phyloP scores from a whole-genome alignment of 2,329 filamentous ascomycete species.

The Aspergillus ustus region DNA sequence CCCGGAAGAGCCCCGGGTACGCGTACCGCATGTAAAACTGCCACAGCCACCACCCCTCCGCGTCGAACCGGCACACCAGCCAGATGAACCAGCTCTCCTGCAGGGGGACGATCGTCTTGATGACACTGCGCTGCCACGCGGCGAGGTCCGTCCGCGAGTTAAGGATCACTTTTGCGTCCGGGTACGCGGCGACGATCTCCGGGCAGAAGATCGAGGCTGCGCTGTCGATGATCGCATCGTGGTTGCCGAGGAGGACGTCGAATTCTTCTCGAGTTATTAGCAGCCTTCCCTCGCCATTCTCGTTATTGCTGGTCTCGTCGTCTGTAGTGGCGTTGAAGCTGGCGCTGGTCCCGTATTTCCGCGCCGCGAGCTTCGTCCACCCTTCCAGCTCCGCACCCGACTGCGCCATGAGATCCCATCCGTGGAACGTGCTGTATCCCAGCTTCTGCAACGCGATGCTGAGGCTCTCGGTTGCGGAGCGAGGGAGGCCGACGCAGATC shows the following conservation, averaged over 20 bases:
- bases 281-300: too few relatives aligned
- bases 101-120: conserved; percentile 17
- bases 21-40: conserved; percentile 14
- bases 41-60: conserved; percentile 20
- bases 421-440: conserved; percentile 30
- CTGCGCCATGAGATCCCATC: conserved; percentile 23
- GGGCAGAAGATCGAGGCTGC: conserved; percentile 35
- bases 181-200: conserved; percentile 41
- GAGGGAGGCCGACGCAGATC: conserved; percentile 30
- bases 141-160: conserved; percentile 17
- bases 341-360: conserved; percentile 22
- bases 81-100: conserved; percentile 16
- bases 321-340: conserved; percentile 5
- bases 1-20: conserved; percentile 19
- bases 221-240: conserved; percentile 36
- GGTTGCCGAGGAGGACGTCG: conserved; percentile 36
- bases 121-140: conserved; percentile 18
- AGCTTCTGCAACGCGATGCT: conserved; percentile 27
- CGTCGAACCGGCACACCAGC: conserved; percentile 16
- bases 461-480: conserved; percentile 32
- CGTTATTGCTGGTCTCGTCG: too few relatives aligned
- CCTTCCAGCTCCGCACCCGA: conserved; percentile 16
- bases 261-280: conserved; percentile 22
- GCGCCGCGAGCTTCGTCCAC: conserved; percentile 11
- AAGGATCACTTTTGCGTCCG: conserved; percentile 26